Percentiles rank a stretch among this genome's conserved stretches.
Evolutionary conservation across 495 filamentous ascomycete genomes (phyloP).

Genomic region (Amphirosellinia nigrospora): DNA sequence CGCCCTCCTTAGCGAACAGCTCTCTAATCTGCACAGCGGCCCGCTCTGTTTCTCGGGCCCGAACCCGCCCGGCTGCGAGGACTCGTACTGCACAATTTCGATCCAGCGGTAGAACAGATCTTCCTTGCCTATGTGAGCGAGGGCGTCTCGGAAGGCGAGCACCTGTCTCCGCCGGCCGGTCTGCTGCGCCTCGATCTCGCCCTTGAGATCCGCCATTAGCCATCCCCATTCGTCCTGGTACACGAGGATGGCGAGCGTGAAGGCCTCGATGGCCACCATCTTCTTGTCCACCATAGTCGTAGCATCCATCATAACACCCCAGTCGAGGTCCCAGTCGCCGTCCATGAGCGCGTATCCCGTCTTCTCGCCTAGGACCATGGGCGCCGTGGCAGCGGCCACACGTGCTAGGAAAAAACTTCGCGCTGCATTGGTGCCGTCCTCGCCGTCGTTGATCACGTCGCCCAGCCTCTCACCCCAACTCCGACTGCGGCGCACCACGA

Average conservation of each 20-base stretch:
- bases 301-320: slow-evolving; percentile 72
- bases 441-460: slow-evolving; percentile 45
- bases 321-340: slow-evolving; percentile 82
- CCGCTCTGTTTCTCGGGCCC: slow-evolving; percentile 68
- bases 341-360: slow-evolving; percentile 82
- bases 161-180: slow-evolving; percentile 66
- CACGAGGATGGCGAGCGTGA: slow-evolving; percentile 70
- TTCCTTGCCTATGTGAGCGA: slow-evolving; percentile 77
- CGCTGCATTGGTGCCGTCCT: slow-evolving; percentile 34
- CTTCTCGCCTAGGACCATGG: slow-evolving; percentile 65
- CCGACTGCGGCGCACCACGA: slow-evolving; percentile 74
- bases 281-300: slow-evolving; percentile 68
- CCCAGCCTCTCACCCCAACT: slow-evolving; percentile 60
- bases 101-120: slow-evolving; percentile 85
- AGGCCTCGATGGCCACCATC: slow-evolving; percentile 59
- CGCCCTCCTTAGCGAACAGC: slow-evolving; percentile 70
- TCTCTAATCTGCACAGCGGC: slow-evolving; percentile 68
- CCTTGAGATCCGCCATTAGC: slow-evolving; percentile 60
- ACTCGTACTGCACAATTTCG: slow-evolving; percentile 84
- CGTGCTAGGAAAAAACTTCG: slow-evolving; percentile 42
- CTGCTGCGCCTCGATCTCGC: slow-evolving; percentile 59
- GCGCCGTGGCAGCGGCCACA: slow-evolving; percentile 61
- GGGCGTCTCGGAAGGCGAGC: slow-evolving; percentile 71
- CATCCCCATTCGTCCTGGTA: slow-evolving; percentile 69
- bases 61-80: slow-evolving; percentile 73